A percentile compares a stretch with the other conserved stretches of the same genome.
Evolutionary conservation across 495 filamentous ascomycete species (phyloP).

Genomic region (Lasiosphaeria hispida): DNA sequence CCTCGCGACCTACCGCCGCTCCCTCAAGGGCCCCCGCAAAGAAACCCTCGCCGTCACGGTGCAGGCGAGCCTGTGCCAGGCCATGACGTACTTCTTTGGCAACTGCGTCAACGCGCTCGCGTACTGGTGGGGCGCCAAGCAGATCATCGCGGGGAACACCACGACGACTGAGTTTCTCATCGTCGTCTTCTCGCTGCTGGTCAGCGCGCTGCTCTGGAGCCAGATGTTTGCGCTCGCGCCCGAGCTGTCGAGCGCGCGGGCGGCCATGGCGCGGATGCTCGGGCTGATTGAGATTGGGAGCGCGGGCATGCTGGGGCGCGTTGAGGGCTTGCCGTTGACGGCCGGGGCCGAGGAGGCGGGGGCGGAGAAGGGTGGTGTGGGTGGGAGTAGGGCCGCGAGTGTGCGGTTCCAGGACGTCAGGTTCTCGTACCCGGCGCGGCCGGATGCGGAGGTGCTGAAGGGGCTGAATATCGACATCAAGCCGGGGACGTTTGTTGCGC

Average conservation of each 20-base stretch:
- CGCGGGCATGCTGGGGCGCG: constrained; percentile 12
- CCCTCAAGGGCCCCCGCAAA: constrained; percentile 14
- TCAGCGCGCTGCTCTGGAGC: constrained; percentile 33
- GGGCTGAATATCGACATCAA: constrained; percentile 54
- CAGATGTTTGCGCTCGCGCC: constrained; percentile 34
- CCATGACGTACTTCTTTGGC: constrained; percentile 68
- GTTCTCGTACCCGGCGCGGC: constrained; percentile 59
- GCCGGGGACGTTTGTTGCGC: constrained; percentile 61
- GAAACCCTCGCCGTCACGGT: constrained; percentile 21
- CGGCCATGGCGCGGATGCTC: constrained; percentile 23
- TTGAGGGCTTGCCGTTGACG: constrained; percentile 10
- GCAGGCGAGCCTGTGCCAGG: constrained; percentile 55
- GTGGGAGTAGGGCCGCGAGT: constrained; percentile 46
- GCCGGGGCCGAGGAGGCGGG: no score
- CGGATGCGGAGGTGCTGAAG: constrained; percentile 49
- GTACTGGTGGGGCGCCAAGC: constrained; percentile 71
- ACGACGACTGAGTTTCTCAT: constrained; percentile 75
- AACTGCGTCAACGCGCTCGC: constrained; percentile 79
- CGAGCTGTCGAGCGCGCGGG: constrained; percentile 30
- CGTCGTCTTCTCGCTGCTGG: constrained; percentile 57
- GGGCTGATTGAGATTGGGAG: constrained; percentile 20
- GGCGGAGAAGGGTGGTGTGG: not conserved
- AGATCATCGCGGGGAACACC: constrained; percentile 65
- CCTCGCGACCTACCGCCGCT: constrained; percentile 55
- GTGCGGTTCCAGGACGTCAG: constrained; percentile 56